phyloP scores from a whole-genome alignment of 768 basidiomycete genomes.

The Tremella mesenterica region DNA sequence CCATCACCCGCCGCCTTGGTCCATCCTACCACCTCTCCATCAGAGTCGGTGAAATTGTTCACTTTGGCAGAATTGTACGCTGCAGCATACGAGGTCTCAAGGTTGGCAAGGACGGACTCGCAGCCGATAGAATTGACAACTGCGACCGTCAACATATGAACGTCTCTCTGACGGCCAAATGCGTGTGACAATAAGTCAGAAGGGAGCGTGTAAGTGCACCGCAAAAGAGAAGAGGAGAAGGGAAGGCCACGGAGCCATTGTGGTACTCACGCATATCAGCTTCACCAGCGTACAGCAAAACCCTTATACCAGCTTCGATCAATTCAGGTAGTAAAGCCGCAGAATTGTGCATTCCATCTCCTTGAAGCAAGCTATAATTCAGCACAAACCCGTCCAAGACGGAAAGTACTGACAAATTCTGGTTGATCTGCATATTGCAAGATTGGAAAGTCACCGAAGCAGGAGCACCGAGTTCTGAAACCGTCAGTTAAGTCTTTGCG shows the following conservation, averaged over 20 bases:
- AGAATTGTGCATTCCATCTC: constrained; percentile 78
- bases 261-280: constrained; percentile 35
- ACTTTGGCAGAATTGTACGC: constrained; percentile 54
- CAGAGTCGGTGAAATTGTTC: constrained; percentile 52
- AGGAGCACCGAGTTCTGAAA: constrained; percentile 49
- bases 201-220: neutral
- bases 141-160: no score
- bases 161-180: no score
- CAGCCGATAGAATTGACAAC: constrained; percentile 37
- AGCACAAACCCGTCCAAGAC: constrained; percentile 3
- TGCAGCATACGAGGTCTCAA: constrained; percentile 55
- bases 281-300: constrained; percentile 75
- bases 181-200: no score
- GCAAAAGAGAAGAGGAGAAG: neutral
- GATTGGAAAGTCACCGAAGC: constrained; percentile 38
- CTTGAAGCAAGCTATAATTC: constrained; percentile 51
- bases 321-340: constrained; percentile 69
- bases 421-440: constrained; percentile 60
- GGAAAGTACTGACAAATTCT: constrained; percentile 53
- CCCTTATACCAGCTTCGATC: constrained; percentile 67
- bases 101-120: constrained; percentile 52
- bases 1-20: constrained; percentile 63
- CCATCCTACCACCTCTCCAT: constrained; percentile 57
- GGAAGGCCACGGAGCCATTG: neutral
- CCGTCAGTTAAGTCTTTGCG: neutral